Percentiles rank a stretch among this genome's conserved stretches.
Conservation (phyloP, 1,284 basidiomycete genomes). For the Heterobasidion occidentale region DNA sequence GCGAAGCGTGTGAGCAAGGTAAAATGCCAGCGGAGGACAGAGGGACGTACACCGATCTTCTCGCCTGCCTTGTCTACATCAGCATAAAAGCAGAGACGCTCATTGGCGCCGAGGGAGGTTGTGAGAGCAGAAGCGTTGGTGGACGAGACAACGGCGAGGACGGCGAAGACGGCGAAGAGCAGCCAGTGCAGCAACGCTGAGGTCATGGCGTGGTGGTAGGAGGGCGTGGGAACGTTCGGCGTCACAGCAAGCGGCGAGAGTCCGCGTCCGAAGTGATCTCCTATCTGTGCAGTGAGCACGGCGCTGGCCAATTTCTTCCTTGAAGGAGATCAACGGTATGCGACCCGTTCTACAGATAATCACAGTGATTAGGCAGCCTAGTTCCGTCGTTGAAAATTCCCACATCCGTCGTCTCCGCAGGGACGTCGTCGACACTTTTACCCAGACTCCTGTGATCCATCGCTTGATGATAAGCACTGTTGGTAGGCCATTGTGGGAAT, state of each 20-base stretch:
- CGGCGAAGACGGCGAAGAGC: slow-evolving; percentile 15
- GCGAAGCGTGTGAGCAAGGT: background rate
- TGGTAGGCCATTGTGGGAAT: slow-evolving; percentile 11
- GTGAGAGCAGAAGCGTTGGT: slow-evolving; percentile 71
- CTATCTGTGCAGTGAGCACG: too few species aligned
- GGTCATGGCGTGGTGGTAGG: too few species aligned
- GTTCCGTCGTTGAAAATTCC: too few species aligned
- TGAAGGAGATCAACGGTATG: too few species aligned
- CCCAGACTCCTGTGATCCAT: slow-evolving; percentile 3
- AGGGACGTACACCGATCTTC: slow-evolving; percentile 72
- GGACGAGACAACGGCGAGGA: slow-evolving; percentile 12
- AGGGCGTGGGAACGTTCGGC: too few species aligned
- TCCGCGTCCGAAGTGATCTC: too few species aligned
- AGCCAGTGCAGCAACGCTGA: background rate
- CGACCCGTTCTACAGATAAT: too few species aligned
- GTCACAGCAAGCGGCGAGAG: too few species aligned
- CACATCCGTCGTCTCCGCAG: background rate
- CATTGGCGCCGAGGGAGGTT: slow-evolving; percentile 79
- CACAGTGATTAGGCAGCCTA: too few species aligned
- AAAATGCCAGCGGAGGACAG: background rate
- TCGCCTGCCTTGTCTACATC: slow-evolving; percentile 93
- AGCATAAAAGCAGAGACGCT: slow-evolving; percentile 90
- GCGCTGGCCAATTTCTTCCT: too few species aligned
- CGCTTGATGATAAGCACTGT: slow-evolving; percentile 6
- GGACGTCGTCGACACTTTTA: background rate